Conservation (phyloP, 2,329 filamentous ascomycete species). For the Fusarium metavorans region DNA sequence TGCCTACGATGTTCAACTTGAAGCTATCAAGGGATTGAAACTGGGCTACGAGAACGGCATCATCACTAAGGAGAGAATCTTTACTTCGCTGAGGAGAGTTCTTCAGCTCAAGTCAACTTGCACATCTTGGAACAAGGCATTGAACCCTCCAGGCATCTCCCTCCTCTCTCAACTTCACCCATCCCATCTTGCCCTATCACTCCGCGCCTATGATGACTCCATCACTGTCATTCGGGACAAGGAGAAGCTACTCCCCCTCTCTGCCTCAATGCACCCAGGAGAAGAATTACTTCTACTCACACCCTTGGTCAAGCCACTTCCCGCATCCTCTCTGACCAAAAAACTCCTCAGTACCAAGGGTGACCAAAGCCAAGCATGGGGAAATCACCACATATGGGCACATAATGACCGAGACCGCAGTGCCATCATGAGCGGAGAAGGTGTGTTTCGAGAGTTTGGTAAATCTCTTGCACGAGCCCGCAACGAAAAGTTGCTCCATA, state of each 20-base stretch:
- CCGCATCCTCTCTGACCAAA: conserved; percentile 85
- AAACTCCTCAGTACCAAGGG: conserved; percentile 70
- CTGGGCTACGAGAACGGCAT: conserved; percentile 91
- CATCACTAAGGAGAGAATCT: conserved; percentile 83
- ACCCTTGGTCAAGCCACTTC: conserved; percentile 90
- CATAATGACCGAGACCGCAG: conserved; percentile 69
- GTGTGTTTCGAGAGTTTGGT: conserved; percentile 90
- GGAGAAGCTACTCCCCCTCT: conserved; percentile 84
- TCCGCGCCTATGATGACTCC: conserved; percentile 88
- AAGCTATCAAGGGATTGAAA: conserved; percentile 91
- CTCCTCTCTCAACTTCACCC: conserved; percentile 85
- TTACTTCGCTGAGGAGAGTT: conserved; percentile 82
- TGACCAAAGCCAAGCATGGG: conserved; percentile 49
- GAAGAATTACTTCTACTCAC: conserved; percentile 93
- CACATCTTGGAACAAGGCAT: conserved; percentile 89
- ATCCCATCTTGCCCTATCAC: conserved; percentile 83
- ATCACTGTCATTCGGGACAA: conserved; percentile 94
- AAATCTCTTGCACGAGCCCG: conserved; percentile 87
- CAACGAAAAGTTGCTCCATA: conserved; percentile 89
- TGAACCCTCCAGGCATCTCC: conserved; percentile 85
- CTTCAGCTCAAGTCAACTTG: conserved; percentile 85
- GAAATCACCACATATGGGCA: conserved; percentile 66
- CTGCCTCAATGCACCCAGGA: conserved; percentile 82
- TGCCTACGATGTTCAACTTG: conserved; percentile 88
- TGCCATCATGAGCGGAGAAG: conserved; percentile 88